Evolutionary conservation across 495 filamentous ascomycete species (phyloP).

Genomic region (Cairneyella variabilis): DNA sequence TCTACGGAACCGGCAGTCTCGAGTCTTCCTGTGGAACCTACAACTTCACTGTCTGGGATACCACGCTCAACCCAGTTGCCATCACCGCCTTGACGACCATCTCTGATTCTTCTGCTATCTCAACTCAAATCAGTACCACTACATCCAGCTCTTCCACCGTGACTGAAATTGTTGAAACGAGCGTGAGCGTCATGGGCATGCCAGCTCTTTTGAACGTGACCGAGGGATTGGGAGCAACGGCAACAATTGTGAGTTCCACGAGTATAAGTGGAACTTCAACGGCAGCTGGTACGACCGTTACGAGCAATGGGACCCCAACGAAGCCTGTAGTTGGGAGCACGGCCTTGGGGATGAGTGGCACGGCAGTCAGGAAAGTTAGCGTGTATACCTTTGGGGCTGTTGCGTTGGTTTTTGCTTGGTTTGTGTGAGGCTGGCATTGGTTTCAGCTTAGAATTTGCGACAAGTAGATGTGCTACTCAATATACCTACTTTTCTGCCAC

Average conservation of each 20-base stretch:
- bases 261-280: neutral
- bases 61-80: neutral
- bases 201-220: too few species aligned
- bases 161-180: too few species aligned
- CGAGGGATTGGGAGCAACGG: too few species aligned
- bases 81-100: too few species aligned
- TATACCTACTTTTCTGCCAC: too few species aligned
- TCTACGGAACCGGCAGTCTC: slow-evolving; percentile 2
- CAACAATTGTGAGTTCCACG: neutral
- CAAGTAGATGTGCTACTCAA: too few species aligned
- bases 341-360: slow-evolving; percentile 3
- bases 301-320: neutral
- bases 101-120: too few species aligned
- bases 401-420: neutral
- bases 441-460: too few species aligned
- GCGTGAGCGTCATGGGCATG: too few species aligned
- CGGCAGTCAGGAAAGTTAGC: neutral
- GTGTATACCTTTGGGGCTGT: neutral
- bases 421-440: too few species aligned
- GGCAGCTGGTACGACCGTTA: neutral
- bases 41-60: slow-evolving; percentile 11
- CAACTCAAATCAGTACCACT: too few species aligned
- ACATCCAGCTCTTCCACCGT: too few species aligned
- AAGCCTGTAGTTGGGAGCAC: slow-evolving; percentile 5
- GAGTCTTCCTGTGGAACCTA: neutral